A percentile compares a stretch with the other conserved stretches of the same genome.
phyloP scores from a whole-genome alignment of 1,139 yeast genomes.

The Saccharomyces pastorianus region DNA sequence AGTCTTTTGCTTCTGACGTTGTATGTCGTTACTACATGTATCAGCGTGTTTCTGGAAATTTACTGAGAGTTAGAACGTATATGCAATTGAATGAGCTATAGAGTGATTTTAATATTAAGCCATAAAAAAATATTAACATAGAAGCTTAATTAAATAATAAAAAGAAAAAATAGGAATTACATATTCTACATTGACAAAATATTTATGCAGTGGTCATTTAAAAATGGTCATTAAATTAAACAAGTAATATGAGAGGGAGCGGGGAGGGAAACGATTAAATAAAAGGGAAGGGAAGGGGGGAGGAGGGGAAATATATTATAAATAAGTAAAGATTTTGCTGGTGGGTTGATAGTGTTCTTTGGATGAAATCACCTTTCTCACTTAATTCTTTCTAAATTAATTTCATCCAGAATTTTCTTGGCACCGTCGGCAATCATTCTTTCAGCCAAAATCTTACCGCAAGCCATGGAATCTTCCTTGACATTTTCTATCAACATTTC shows the following conservation, averaged over 20 bases:
- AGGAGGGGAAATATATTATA: neutral
- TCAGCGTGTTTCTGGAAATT: conserved; percentile 12
- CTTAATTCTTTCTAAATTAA: conserved; percentile 58
- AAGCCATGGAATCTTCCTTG: conserved; percentile 55
- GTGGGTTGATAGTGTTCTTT: neutral
- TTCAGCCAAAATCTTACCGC: conserved; percentile 67
- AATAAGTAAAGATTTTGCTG: too few species aligned
- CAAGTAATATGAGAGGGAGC: neutral
- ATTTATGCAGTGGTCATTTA: conserved; percentile 1
- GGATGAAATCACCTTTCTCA: conserved; percentile 13
- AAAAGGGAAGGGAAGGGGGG: neutral
- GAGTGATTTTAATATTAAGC: too few species aligned
- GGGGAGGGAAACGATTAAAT: neutral
- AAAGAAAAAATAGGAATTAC: neutral
- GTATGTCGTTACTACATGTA: conserved; percentile 13
- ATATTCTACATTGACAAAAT: neutral
- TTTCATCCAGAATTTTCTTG: conserved; percentile 67
- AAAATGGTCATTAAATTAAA: conserved; percentile 1
- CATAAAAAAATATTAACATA: too few species aligned
- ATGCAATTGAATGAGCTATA: too few species aligned
- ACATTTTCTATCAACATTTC: conserved; percentile 23
- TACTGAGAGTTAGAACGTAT: neutral
- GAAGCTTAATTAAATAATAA: neutral
- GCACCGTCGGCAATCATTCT: conserved; percentile 71
- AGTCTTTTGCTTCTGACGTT: conserved; percentile 35